Base-by-base conservation (phyloP, 2,329 filamentous ascomycete species). In the Pseudogymnoascus sp. region DNA sequence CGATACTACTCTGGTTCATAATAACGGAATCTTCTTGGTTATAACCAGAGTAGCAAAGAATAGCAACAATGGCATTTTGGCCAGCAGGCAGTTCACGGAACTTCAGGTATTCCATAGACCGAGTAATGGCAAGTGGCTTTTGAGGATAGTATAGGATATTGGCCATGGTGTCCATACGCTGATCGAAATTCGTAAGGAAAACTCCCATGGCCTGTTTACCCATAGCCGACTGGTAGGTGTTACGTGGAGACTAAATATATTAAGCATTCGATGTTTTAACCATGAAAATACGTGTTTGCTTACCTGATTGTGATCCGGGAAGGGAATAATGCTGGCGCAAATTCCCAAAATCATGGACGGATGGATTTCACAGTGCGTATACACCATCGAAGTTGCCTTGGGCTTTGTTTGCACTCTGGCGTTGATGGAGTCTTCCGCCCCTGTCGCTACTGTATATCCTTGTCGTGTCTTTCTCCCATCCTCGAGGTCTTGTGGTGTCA, bases 21-120 rank as follows among this genome's bases (percentile, higher is more conserved):
- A 99, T 96, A 69, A 99, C 93, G 69, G 95, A 99, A 86, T 99
- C 95, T 91, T 99, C 95, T 76, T 99, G 96, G 77, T 99, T 99
- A 81, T 99, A 99, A 65, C 95, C 95, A 63, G 93, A 96, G 78
- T 99, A 99, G 75, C 90, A 96, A 65, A 92, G 87, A 77, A 99
- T 99, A 42, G 95, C 96, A 11, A 99, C 95, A 71, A 99, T 99
- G 19, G 95, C 95, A 72, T 99, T 99, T 76, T 99, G 95, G 2
- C 95, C 95, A 15, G 95, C 95, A 17, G 95, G 95, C 65, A 99
- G 81, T 76, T 99, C 95, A 78, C 95, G 86, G 87, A 99, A 99
- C 73, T 96, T 96, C 71, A 99, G 81, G 76, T 96, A 97, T 76
- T 99, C 95, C 96, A 99, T 99, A 3, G 93, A 96, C 68, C 93